These are phyloP conservation scores for Monosporozyma aquatica DNA, from an alignment of 805 yeast genomes.

Conservation along the genomic window DNA sequence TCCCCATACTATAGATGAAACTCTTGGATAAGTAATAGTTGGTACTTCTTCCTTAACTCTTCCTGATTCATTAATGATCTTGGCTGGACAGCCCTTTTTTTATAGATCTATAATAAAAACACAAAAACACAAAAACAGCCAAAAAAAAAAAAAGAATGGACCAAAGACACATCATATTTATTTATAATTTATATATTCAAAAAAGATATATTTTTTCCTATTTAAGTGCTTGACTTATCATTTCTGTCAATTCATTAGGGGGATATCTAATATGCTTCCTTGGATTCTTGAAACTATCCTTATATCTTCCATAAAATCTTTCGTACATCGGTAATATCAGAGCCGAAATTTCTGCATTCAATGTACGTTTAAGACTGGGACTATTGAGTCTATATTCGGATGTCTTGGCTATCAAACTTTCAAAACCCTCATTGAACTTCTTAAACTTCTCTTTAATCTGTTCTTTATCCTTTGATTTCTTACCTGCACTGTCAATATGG, in stretches of 20 bases:
- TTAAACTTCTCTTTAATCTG: slow-evolving; percentile 75
- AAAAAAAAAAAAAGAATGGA: background rate
- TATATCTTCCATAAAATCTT: slow-evolving; percentile 65
- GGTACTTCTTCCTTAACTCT: too few species aligned
- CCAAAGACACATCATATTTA: background rate
- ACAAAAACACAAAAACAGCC: background rate
- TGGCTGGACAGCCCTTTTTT: too few species aligned
- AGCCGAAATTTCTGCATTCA: slow-evolving; percentile 59
- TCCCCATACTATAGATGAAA: slow-evolving; percentile 1
- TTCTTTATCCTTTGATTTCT: slow-evolving; percentile 67
- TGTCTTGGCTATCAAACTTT: slow-evolving; percentile 59
- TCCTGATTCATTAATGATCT: too few species aligned
- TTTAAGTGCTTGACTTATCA: slow-evolving; percentile 22
- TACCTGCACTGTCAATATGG: slow-evolving; percentile 41
- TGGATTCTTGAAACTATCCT: slow-evolving; percentile 30
- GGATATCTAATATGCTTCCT: slow-evolving; percentile 31
- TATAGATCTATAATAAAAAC: background rate
- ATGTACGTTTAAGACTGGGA: slow-evolving; percentile 48
- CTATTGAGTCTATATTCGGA: slow-evolving; percentile 60
- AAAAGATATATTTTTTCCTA: slow-evolving; percentile 2
- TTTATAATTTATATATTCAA: slow-evolving; percentile 1
- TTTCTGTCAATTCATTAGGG: slow-evolving; percentile 25
- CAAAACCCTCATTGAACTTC: slow-evolving; percentile 75
- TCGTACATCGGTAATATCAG: slow-evolving; percentile 77
- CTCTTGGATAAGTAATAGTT: background rate